Evolutionary conservation across 1,284 basidiomycete species (phyloP).

Genomic region (Meripilus lineatus): DNA sequence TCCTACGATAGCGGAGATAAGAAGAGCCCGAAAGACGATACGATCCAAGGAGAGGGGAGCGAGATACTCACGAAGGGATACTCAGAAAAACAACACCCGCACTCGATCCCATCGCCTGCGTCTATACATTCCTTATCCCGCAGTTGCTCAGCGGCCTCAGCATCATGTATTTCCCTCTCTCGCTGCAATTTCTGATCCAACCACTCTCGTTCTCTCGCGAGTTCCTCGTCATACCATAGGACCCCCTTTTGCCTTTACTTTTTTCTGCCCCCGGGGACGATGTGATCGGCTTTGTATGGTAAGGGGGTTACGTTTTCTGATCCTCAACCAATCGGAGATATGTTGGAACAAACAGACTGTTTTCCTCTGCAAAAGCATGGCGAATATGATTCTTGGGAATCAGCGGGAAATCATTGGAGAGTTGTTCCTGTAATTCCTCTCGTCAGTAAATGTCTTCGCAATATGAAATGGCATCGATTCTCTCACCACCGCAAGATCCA

Average conservation of each 20-base stretch:
- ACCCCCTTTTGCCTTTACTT: conserved; percentile 26
- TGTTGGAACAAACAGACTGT: conserved; percentile 55
- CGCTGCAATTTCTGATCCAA: conserved; percentile 29
- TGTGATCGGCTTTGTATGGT: conserved; percentile 40
- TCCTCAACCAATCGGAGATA: conserved; percentile 42
- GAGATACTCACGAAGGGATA: conserved; percentile 60
- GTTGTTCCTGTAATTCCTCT: conserved; percentile 39
- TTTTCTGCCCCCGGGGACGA: conserved; percentile 35
- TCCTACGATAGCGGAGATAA: conserved; percentile 46
- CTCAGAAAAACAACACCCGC: conserved; percentile 76
- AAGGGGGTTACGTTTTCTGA: conserved; percentile 8
- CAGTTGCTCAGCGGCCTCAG: conserved; percentile 18
- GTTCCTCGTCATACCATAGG: conserved; percentile 26
- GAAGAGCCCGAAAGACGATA: conserved; percentile 6
- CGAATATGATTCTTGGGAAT: conserved; percentile 52
- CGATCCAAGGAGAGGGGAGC: conserved; percentile 1
- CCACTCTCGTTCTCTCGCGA: conserved; percentile 41
- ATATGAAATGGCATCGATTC: background rate
- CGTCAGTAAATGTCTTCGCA: background rate
- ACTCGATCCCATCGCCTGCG: conserved; percentile 61
- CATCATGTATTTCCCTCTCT: conserved; percentile 26
- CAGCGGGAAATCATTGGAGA: conserved; percentile 51
- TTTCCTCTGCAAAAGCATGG: conserved; percentile 30
- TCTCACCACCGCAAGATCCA: conserved; percentile 45
- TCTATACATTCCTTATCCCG: conserved; percentile 37